Evolutionary conservation across 164 flowering plant species (phyloP).

Genomic region (Magnolia kwangsiensis): DNA sequence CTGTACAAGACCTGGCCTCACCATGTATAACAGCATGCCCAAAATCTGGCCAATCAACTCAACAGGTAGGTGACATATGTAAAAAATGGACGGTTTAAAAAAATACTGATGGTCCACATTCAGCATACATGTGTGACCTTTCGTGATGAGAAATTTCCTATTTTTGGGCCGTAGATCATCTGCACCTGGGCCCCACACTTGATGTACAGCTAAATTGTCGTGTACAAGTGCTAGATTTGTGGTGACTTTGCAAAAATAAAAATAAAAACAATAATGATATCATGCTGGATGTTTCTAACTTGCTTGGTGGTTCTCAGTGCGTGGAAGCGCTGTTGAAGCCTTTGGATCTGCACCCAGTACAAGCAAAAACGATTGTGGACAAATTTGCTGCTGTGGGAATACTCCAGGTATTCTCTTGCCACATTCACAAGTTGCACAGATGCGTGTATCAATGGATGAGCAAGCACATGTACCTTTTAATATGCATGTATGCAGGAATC

Average conservation of each 20-base stretch:
- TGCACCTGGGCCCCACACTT: no score
- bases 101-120: background rate
- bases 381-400: slow-evolving; percentile 95
- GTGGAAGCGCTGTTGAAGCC: slow-evolving; percentile 48
- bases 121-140: background rate
- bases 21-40: background rate
- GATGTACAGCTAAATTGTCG: no score
- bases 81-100: background rate
- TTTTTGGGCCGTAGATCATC: no score
- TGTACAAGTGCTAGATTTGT: background rate
- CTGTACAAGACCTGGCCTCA: background rate
- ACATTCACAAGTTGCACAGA: background rate
- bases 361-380: slow-evolving; percentile 55
- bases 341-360: slow-evolving; percentile 47
- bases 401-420: slow-evolving; percentile 61
- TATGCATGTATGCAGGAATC: background rate
- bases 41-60: background rate
- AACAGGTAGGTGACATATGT: background rate
- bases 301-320: slow-evolving; percentile 32
- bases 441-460: background rate
- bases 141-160: background rate
- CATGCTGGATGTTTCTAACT: background rate
- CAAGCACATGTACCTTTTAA: background rate
- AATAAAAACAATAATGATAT: background rate
- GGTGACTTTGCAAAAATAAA: background rate